Conservation (phyloP, 2,329 filamentous ascomycete species). For the Epichloe brachyelytri region DNA sequence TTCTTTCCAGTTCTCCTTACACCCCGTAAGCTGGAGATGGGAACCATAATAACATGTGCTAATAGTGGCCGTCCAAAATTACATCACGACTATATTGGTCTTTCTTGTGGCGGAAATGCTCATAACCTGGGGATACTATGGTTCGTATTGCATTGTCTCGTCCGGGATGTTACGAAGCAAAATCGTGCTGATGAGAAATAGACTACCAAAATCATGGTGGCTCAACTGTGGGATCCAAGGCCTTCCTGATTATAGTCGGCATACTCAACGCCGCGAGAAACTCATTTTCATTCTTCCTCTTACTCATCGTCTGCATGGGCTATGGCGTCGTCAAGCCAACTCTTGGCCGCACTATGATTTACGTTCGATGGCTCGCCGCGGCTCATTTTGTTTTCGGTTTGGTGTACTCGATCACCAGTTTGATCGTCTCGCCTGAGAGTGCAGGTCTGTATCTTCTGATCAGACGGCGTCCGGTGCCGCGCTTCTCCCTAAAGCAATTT, state of each 20-base stretch:
- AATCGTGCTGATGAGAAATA: slow-evolving; percentile 26
- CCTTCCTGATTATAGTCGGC: slow-evolving; percentile 80
- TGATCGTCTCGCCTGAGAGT: slow-evolving; percentile 78
- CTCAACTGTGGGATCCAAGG: slow-evolving; percentile 69
- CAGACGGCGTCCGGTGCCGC: background rate
- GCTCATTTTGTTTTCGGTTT: slow-evolving; percentile 92
- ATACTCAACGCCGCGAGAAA: slow-evolving; percentile 88
- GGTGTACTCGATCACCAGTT: slow-evolving; percentile 80
- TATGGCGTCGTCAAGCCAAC: slow-evolving; percentile 95
- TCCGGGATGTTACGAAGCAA: background rate
- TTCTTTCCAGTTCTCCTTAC: background rate
- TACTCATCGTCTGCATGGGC: slow-evolving; percentile 98
- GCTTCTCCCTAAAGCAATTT: background rate
- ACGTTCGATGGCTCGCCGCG: slow-evolving; percentile 79
- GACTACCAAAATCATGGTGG: slow-evolving; percentile 91
- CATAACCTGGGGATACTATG: slow-evolving; percentile 97
- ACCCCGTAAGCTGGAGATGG: slow-evolving; percentile 4
- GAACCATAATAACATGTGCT: background rate
- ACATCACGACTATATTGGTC: slow-evolving; percentile 91
- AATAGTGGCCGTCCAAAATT: slow-evolving; percentile 87
- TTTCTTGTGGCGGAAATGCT: slow-evolving; percentile 94
- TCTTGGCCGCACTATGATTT: slow-evolving; percentile 86
- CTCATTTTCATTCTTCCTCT: slow-evolving; percentile 95
- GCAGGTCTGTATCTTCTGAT: slow-evolving; percentile 39
- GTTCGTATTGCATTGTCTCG: slow-evolving; percentile 30